Conservation (phyloP, 129 eudicot species). For the Arctium minus region DNA sequence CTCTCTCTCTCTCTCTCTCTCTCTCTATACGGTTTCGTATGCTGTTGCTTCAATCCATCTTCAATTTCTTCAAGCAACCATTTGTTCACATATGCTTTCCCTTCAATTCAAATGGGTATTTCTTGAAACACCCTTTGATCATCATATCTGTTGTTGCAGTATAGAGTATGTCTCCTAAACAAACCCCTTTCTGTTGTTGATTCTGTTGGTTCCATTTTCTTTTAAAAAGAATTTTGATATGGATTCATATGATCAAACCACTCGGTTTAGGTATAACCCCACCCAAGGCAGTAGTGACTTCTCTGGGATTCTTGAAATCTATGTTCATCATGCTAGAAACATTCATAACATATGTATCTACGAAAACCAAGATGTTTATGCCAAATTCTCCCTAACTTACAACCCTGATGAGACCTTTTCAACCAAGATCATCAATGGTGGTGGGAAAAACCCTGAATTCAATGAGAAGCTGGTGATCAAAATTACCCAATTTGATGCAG, state of each 20-base stretch:
- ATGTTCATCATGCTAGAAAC: slow-evolving; percentile 81
- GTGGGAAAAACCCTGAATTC: slow-evolving; percentile 84
- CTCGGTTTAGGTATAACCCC: slow-evolving; percentile 41
- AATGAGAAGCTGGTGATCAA: slow-evolving; percentile 55
- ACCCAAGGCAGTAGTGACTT: slow-evolving; percentile 34
- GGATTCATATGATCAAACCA: slow-evolving; percentile 48
- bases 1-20: slow-evolving; percentile 11
- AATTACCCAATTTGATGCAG: slow-evolving; percentile 54
- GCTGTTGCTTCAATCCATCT: slow-evolving; percentile 27
- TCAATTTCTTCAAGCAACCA: slow-evolving; percentile 22
- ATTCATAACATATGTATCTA: slow-evolving; percentile 90
- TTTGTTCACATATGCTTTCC: slow-evolving; percentile 12
- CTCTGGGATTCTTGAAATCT: slow-evolving; percentile 69
- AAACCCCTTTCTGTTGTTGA: neutral
- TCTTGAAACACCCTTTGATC: neutral
- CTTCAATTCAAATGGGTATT: slow-evolving; percentile 13
- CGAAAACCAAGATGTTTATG: slow-evolving; percentile 88
- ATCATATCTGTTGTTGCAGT: neutral
- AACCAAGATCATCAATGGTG: slow-evolving; percentile 58
- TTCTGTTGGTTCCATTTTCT: neutral
- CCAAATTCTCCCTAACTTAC: slow-evolving; percentile 78
- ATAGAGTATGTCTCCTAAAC: neutral
- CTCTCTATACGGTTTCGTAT: slow-evolving; percentile 6
- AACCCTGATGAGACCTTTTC: slow-evolving; percentile 71
- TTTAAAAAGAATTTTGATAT: slow-evolving; percentile 5